Conservation (phyloP, 805 yeast genomes). For the Metschnikowia shivogae region DNA sequence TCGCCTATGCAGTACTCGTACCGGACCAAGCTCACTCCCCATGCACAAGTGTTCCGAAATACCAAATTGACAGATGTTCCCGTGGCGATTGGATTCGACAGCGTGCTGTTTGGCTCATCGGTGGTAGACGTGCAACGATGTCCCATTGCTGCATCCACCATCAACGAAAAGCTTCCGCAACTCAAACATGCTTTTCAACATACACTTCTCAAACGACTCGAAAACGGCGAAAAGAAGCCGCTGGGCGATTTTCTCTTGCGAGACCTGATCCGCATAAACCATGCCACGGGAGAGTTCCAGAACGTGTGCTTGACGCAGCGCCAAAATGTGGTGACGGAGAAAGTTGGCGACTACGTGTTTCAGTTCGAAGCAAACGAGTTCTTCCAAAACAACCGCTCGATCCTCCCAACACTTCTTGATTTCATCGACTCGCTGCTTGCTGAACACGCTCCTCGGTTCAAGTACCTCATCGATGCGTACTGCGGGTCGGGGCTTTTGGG, state of each 20-base stretch:
- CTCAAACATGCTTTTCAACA: constrained; percentile 13
- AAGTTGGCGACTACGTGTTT: constrained; percentile 31
- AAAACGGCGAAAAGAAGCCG: constrained; percentile 1
- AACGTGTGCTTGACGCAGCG: constrained; percentile 25
- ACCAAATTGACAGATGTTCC: constrained; percentile 5
- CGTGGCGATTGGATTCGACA: constrained; percentile 30
- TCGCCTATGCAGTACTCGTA: constrained; percentile 39
- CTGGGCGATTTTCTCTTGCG: constrained; percentile 26
- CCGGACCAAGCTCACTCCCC: constrained; percentile 42
- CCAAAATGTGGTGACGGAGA: constrained; percentile 30
- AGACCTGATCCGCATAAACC: constrained; percentile 29
- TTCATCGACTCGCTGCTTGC: constrained; percentile 21
- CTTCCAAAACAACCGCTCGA: constrained; percentile 43
- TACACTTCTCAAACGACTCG: constrained; percentile 7
- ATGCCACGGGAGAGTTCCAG: constrained; percentile 27
- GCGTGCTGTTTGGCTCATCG: constrained; percentile 20
- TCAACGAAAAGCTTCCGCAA: constrained; percentile 25
- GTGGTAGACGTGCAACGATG: constrained; percentile 35
- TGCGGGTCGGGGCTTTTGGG: constrained; percentile 47
- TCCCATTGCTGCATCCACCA: constrained; percentile 30
- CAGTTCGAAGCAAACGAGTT: constrained; percentile 38
- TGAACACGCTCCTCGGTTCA: constrained; percentile 13
- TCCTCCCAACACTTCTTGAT: constrained; percentile 33
- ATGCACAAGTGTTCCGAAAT: constrained; percentile 20
- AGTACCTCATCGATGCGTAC: constrained; percentile 39